Percentiles rank a stretch among this genome's conserved stretches.
phyloP scores from a whole-genome alignment of 2,329 filamentous ascomycete species.

The Fusarium siculi region DNA sequence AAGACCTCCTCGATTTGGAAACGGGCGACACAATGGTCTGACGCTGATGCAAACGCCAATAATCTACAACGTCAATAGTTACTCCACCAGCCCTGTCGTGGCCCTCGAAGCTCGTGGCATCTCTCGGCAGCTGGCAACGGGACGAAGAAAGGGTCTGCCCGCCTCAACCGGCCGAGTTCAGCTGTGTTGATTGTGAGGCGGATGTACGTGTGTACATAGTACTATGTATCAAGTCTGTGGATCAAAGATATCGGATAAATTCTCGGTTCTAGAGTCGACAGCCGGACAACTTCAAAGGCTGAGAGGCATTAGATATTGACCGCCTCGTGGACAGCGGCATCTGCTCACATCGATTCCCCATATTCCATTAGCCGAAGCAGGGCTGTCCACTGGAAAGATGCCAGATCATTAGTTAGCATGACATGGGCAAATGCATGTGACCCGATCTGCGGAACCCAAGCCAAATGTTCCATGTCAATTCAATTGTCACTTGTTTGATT shows the following conservation, averaged over 20 bases:
- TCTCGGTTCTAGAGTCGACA: conserved; percentile 1
- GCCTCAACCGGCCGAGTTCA: conserved; percentile 35
- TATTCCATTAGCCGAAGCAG: conserved; percentile 24
- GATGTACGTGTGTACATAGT: conserved; percentile 5
- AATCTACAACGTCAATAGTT: conserved; percentile 27
- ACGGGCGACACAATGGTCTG: conserved; percentile 39
- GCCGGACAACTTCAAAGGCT: conserved; percentile 4
- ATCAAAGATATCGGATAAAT: conserved; percentile 28
- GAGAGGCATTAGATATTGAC: conserved; percentile 16
- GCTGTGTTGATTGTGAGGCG: conserved; percentile 38
- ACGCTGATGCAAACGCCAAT: conserved; percentile 41
- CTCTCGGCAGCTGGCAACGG: conserved; percentile 34
- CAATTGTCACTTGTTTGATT: conserved; percentile 10
- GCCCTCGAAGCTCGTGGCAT: conserved; percentile 36
- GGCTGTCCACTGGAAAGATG: conserved; percentile 33
- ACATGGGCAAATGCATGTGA: conserved; percentile 44
- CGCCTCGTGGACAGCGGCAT: conserved; percentile 22
- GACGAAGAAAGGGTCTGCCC: conserved; percentile 30
- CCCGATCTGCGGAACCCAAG: conserved; percentile 37
- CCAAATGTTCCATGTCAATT: neutral
- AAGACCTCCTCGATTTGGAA: conserved; percentile 1
- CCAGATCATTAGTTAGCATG: conserved; percentile 32
- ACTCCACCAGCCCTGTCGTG: conserved; percentile 36
- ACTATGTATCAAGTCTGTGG: conserved; percentile 15
- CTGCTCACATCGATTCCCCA: conserved; percentile 21